phyloP scores from a whole-genome alignment of 2,329 filamentous ascomycete species.

The Cordyceps cateniannulata region DNA sequence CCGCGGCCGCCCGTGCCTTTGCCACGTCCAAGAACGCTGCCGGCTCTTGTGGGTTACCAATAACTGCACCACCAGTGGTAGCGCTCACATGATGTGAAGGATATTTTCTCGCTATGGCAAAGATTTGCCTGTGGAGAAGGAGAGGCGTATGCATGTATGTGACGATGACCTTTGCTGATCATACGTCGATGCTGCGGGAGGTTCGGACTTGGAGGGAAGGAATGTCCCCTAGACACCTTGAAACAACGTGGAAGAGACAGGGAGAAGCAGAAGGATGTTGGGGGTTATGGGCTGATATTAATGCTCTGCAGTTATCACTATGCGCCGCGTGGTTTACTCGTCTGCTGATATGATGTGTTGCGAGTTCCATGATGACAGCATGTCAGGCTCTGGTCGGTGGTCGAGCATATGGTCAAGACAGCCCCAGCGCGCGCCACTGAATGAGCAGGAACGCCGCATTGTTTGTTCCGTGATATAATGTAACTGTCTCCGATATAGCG shows the following conservation, averaged over 20 bases:
- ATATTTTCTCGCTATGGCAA: neutral
- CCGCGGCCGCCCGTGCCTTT: neutral
- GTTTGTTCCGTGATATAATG: neutral
- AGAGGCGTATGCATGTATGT: neutral
- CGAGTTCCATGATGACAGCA: neutral
- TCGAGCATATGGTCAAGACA: neutral
- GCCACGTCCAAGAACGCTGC: neutral
- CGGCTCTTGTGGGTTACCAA: neutral
- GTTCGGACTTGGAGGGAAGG: neutral
- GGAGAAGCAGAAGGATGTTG: neutral
- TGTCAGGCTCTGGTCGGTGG: neutral
- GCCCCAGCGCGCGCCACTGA: too few species aligned
- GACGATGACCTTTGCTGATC: neutral
- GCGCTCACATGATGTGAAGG: neutral
- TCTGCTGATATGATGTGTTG: neutral
- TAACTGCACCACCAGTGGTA: neutral
- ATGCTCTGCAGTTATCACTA: neutral
- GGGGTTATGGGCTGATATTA: neutral
- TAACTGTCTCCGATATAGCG: neutral
- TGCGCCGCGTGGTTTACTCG: too few species aligned
- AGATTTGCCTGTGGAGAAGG: neutral
- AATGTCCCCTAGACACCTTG: neutral
- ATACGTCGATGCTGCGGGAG: neutral
- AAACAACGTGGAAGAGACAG: neutral
- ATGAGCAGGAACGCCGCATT: too few species aligned